A percentile compares a stretch with the other conserved stretches of the same genome.
Evolutionary conservation across 2,329 filamentous ascomycete genomes (phyloP).

Genomic region (Aureobasidium pullulans): DNA sequence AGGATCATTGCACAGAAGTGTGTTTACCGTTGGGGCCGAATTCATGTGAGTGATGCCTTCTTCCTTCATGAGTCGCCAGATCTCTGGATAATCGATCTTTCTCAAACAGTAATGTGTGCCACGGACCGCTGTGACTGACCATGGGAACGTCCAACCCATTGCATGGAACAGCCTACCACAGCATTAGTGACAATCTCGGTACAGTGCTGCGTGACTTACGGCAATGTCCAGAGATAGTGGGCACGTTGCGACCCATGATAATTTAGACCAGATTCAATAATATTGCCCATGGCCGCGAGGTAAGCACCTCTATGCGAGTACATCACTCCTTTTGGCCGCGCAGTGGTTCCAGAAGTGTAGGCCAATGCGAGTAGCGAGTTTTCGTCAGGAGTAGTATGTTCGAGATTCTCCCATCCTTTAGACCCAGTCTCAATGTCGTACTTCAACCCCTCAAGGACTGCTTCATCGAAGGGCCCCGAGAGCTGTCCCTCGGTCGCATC

Average conservation of each 20-base stretch:
- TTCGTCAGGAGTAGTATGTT: conserved; percentile 64
- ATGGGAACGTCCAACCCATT: conserved; percentile 41
- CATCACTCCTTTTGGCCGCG: conserved; percentile 83
- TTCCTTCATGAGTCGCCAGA: conserved; percentile 81
- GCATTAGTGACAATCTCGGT: background rate
- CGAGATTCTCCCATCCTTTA: conserved; percentile 70
- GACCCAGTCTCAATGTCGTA: conserved; percentile 60
- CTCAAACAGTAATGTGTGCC: conserved; percentile 93
- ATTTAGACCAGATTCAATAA: conserved; percentile 84
- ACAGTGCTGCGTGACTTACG: conserved; percentile 27
- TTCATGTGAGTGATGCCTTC: conserved; percentile 92
- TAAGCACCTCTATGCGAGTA: conserved; percentile 87
- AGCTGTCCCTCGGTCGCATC: conserved; percentile 67
- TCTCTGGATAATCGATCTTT: conserved; percentile 89
- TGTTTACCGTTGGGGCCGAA: conserved; percentile 94
- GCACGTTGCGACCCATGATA: conserved; percentile 45
- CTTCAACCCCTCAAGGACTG: conserved; percentile 69
- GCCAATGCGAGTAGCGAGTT: conserved; percentile 78
- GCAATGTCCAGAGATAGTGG: conserved; percentile 81
- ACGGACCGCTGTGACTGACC: conserved; percentile 80
- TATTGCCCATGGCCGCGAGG: conserved; percentile 73
- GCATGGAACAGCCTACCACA: conserved; percentile 58
- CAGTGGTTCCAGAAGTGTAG: conserved; percentile 91
- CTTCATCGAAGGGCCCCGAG: conserved; percentile 74
- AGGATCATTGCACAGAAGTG: conserved; percentile 71